phyloP scores from a whole-genome alignment of 179 eudicot genomes.

The Amaranthus tricolor region DNA sequence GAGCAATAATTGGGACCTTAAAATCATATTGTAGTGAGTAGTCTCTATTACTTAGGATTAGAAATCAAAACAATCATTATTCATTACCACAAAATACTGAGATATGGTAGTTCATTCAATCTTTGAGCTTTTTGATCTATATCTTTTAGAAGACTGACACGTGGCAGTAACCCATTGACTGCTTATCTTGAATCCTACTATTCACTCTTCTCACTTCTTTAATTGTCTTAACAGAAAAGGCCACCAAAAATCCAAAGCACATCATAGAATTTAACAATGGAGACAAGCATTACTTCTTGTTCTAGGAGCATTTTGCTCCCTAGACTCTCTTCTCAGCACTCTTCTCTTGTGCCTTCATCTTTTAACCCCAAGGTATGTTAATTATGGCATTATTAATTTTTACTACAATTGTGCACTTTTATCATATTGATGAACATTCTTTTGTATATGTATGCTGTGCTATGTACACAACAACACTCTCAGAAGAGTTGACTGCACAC shows the following conservation, averaged over 20 bases:
- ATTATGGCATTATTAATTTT: background rate
- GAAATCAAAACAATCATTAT: no score
- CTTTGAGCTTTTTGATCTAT: slow-evolving; percentile 25
- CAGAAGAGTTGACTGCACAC: no score
- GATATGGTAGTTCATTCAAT: slow-evolving; percentile 39
- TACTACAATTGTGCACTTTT: background rate
- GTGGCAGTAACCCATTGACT: slow-evolving; percentile 50
- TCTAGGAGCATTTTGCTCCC: slow-evolving; percentile 66
- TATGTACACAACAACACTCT: background rate
- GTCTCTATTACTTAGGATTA: no score
- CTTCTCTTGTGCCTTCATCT: slow-evolving; percentile 50
- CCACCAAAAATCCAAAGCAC: background rate
- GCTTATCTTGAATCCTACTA: slow-evolving; percentile 52
- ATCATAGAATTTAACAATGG: slow-evolving; percentile 41
- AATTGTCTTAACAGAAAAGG: background rate
- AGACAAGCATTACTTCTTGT: slow-evolving; percentile 68
- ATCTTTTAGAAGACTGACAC: slow-evolving; percentile 34
- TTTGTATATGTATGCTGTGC: background rate
- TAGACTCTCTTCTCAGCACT: slow-evolving; percentile 57
- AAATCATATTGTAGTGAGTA: no score
- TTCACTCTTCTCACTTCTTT: background rate
- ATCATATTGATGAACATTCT: background rate
- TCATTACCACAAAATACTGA: slow-evolving; percentile 37
- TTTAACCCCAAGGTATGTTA: slow-evolving; percentile 63
- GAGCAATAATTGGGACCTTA: no score